A percentile compares a stretch with the other conserved stretches of the same genome.
Conservation (phyloP, 768 basidiomycete species). For the Macrolepiota albuminosa region DNA sequence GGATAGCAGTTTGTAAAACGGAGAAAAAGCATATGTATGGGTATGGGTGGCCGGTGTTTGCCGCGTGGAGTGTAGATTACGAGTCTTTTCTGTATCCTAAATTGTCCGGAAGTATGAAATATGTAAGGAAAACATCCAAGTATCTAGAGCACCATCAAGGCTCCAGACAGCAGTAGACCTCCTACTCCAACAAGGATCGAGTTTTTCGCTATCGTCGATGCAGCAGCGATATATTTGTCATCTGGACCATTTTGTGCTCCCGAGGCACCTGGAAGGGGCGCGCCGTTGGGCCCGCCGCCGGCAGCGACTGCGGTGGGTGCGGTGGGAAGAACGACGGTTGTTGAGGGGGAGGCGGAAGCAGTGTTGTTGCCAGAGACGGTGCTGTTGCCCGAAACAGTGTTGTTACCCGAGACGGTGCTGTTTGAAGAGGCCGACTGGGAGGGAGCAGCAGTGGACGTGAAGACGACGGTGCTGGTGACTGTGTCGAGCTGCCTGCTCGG, state of each 20-base stretch:
- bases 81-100: conserved; percentile 9
- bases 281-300: conserved; percentile 48
- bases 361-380: conserved; percentile 19
- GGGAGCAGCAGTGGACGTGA: conserved; percentile 37
- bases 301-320: conserved; percentile 52
- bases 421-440: conserved; percentile 13
- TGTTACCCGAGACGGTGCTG: conserved; percentile 15
- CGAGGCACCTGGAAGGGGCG: conserved; percentile 55
- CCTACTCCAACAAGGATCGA: conserved; percentile 37
- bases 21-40: neutral
- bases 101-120: conserved; percentile 10
- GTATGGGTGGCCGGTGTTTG: conserved; percentile 6
- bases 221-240: conserved; percentile 62
- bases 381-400: conserved; percentile 13
- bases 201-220: conserved; percentile 40
- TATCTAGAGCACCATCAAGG: conserved; percentile 38
- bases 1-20: neutral
- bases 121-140: conserved; percentile 2
- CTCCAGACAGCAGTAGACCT: conserved; percentile 47
- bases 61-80: neutral
- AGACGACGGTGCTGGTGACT: conserved; percentile 33
- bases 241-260: conserved; percentile 63
- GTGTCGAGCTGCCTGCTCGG: conserved; percentile 38
- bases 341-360: conserved; percentile 29
- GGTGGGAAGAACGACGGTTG: conserved; percentile 46